Evolutionary conservation across 371 early-diverging fungal genomes (phyloP).

Genomic region (Zopfochytrium polystomum): DNA sequence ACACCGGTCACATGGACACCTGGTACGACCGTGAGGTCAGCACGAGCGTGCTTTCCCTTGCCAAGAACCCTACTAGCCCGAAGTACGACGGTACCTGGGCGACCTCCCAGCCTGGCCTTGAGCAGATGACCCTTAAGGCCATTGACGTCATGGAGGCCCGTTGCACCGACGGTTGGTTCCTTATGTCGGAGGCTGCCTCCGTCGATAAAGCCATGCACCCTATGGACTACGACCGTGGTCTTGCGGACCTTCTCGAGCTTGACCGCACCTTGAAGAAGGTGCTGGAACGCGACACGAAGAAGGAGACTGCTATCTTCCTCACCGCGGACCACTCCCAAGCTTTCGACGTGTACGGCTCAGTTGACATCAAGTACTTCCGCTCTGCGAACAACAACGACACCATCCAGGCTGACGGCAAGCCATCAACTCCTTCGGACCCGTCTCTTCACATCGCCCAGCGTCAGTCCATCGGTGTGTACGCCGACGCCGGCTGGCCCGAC

Average conservation of each 20-base stretch:
- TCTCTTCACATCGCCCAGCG: slow-evolving; percentile 47
- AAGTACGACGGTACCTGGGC: slow-evolving; percentile 54
- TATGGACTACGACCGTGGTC: slow-evolving; percentile 69
- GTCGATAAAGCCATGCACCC: slow-evolving; percentile 71
- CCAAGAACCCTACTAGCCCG: slow-evolving; percentile 43
- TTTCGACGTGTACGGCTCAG: slow-evolving; percentile 71
- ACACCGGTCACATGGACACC: slow-evolving; percentile 58
- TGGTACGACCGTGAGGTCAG: slow-evolving; percentile 70
- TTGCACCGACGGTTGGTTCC: slow-evolving; percentile 67
- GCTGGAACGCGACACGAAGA: slow-evolving; percentile 33
- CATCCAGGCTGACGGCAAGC: slow-evolving; percentile 24
- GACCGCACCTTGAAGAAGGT: slow-evolving; percentile 66
- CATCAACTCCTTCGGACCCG: slow-evolving; percentile 21
- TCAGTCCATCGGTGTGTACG: slow-evolving; percentile 62
- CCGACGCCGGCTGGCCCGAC: slow-evolving; percentile 64
- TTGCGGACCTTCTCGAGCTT: slow-evolving; percentile 67
- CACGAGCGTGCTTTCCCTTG: slow-evolving; percentile 49
- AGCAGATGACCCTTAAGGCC: slow-evolving; percentile 69
- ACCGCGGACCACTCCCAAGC: slow-evolving; percentile 73
- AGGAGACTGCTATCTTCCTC: slow-evolving; percentile 59
- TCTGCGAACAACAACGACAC: slow-evolving; percentile 26
- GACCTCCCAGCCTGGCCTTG: slow-evolving; percentile 63
- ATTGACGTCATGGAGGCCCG: slow-evolving; percentile 40
- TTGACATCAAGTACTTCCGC: slow-evolving; percentile 49
- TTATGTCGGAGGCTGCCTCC: slow-evolving; percentile 74